Evolutionary conservation across 306 rosid species (phyloP), one percentile per base, ranked within the genome.

Genomic region (Oxytropis ochrocephala): DNA sequence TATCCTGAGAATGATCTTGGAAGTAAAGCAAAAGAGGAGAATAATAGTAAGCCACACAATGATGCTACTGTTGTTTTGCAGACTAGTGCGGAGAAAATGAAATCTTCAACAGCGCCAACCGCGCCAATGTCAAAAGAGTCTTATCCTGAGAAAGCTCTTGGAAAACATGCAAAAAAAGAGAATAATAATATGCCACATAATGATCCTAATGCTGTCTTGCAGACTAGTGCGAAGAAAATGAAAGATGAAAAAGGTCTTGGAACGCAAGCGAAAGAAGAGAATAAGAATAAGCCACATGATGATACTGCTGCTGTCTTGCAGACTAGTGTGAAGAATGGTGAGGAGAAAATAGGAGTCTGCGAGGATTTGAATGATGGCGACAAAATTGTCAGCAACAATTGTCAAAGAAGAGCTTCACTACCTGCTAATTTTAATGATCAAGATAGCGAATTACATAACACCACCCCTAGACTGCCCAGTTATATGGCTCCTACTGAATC

Each of bases 401-500:
- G 27, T 80, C 72, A 72, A 57, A 71, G 83, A 81, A 79, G 83
- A 75, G 83, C 86, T 61, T 81, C 86, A 52, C 58, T 81, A 11
- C 85, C 88, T 27, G 74, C 70, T 39, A 81, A 78, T 44, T 77
- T 81, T 35, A 82, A 80, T 44, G 75, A 72, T 79, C 80, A 68
- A 46, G 87, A 84, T 27, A 77, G 16, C 61, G 81, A 70, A 48
- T 41, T 64, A 29, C 86, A 79, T 46, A 77, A 14, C 73, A 75
- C 12, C 76, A 75, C 79, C 42, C 77, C 82, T 60, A 74, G 75
- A 27, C 35, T 87, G 21, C 89, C 91, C 4, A 84, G 86, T 81
- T 87, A 87, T 73, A 87, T 87, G 91, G 80, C 73, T 32, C 80
- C 91, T 16, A 87, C 91, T 64, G 83, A 87, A 78, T 87, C 91